Conservation (phyloP, 2,329 filamentous ascomycete genomes). For the Claviceps humidiphila region DNA sequence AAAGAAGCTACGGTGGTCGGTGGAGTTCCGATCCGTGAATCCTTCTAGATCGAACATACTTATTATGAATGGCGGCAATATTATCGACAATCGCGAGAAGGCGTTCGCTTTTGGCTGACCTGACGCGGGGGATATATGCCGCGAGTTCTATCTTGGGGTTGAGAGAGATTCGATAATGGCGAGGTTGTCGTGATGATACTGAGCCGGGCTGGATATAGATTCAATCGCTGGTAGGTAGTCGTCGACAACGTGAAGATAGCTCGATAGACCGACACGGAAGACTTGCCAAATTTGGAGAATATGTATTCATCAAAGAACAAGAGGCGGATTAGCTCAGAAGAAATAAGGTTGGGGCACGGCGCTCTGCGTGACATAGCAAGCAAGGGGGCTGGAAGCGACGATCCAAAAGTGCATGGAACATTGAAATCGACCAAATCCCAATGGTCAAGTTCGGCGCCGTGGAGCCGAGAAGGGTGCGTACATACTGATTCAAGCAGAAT, state of each 20-base stretch:
- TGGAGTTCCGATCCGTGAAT: not conserved
- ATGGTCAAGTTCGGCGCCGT: slow-evolving; percentile 16
- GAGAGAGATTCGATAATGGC: not conserved
- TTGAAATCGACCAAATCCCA: slow-evolving; percentile 11
- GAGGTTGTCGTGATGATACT: not conserved
- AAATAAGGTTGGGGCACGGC: slow-evolving; percentile 11
- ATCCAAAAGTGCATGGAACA: slow-evolving; percentile 2
- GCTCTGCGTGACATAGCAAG: slow-evolving; percentile 9
- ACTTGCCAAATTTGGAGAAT: not conserved
- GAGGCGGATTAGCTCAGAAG: slow-evolving; percentile 5
- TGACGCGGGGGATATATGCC: not conserved
- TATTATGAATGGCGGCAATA: not conserved
- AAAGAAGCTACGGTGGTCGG: not conserved
- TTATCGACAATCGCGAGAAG: not conserved
- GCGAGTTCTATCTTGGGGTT: too few relatives aligned
- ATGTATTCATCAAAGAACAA: not conserved
- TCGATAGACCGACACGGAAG: not conserved
- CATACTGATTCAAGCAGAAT: not conserved
- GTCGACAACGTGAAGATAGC: not conserved
- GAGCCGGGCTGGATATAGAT: too few relatives aligned
- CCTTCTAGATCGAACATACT: not conserved
- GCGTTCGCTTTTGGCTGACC: not conserved
- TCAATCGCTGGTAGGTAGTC: not conserved
- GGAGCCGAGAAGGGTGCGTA: slow-evolving; percentile 17
- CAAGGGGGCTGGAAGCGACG: slow-evolving; percentile 10